phyloP scores from a whole-genome alignment of 2,329 filamentous ascomycete species.

The Pyricularia grisea region DNA sequence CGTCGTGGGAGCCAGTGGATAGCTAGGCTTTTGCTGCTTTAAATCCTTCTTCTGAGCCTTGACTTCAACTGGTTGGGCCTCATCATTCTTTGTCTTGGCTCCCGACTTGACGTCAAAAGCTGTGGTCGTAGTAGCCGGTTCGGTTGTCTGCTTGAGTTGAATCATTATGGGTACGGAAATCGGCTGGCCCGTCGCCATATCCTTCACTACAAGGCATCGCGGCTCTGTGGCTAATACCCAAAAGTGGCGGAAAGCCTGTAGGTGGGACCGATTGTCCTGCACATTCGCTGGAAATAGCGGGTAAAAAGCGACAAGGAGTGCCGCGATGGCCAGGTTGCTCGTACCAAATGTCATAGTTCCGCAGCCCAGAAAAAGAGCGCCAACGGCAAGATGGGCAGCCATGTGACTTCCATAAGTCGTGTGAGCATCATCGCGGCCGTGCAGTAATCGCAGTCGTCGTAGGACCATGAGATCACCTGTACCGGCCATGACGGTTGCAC shows the following conservation, averaged over 20 bases:
- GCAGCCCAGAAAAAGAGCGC: constrained; percentile 82
- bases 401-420: constrained; percentile 91
- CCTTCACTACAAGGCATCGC: constrained; percentile 78
- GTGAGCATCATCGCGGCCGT: constrained; percentile 75
- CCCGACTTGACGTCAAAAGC: constrained; percentile 25
- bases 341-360: constrained; percentile 89
- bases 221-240: constrained; percentile 92
- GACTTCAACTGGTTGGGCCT: not conserved
- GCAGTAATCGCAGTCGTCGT: constrained; percentile 74
- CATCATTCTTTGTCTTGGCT: constrained; percentile 20
- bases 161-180: constrained; percentile 65
- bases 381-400: constrained; percentile 85
- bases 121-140: constrained; percentile 19
- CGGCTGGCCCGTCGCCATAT: constrained; percentile 74
- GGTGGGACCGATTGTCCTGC: constrained; percentile 86
- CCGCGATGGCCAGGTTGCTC: constrained; percentile 76
- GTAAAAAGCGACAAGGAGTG: constrained; percentile 85
- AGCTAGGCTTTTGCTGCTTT: not conserved
- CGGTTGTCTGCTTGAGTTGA: constrained; percentile 32
- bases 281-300: constrained; percentile 83
- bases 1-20: constrained; percentile 6
- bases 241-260: constrained; percentile 94
- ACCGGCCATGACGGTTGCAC: constrained; percentile 88
- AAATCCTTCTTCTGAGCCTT: not conserved
- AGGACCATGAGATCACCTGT: constrained; percentile 84